phyloP scores from a whole-genome alignment of 441 rosid genomes.

The Jatropha multifida region DNA sequence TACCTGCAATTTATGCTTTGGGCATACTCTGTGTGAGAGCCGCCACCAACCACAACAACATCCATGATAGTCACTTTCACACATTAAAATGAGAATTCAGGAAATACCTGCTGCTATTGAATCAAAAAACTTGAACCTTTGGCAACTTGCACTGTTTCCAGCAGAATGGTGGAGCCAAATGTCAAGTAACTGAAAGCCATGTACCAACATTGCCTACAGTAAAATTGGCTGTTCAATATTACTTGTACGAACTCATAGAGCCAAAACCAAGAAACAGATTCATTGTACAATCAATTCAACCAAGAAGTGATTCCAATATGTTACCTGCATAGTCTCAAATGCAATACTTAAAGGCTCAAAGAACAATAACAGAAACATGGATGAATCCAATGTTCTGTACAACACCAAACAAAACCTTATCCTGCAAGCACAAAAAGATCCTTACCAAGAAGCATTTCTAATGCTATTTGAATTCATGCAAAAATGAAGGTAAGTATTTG shows the following conservation, averaged over 20 bases:
- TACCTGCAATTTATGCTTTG: neutral
- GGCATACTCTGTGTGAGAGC: neutral
- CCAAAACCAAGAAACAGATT: neutral
- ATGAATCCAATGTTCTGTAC: conserved; percentile 55
- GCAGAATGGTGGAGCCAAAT: conserved; percentile 83
- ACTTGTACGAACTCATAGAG: conserved; percentile 4
- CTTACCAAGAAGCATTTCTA: conserved; percentile 10
- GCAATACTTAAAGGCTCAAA: conserved; percentile 96
- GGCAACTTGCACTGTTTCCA: conserved; percentile 58
- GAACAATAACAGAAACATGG: conserved; percentile 79
- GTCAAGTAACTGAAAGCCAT: conserved; percentile 97
- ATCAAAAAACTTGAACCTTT: conserved; percentile 66
- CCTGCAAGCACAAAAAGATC: conserved; percentile 52
- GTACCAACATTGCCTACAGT: conserved; percentile 83
- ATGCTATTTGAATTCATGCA: neutral
- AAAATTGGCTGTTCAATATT: conserved; percentile 20
- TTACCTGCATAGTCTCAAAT: conserved; percentile 98
- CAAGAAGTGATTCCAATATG: conserved; percentile 8
- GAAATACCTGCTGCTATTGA: conserved; percentile 68
- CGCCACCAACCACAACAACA: conserved; percentile 6
- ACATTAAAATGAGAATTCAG: conserved; percentile 20
- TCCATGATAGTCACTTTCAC: conserved; percentile 9
- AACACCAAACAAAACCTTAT: conserved; percentile 67
- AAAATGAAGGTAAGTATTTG: neutral
- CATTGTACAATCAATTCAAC: conserved; percentile 1